These are phyloP conservation scores for Dittrichia graveolens DNA, from an alignment of 129 eudicot species.

Conservation along the genomic window DNA sequence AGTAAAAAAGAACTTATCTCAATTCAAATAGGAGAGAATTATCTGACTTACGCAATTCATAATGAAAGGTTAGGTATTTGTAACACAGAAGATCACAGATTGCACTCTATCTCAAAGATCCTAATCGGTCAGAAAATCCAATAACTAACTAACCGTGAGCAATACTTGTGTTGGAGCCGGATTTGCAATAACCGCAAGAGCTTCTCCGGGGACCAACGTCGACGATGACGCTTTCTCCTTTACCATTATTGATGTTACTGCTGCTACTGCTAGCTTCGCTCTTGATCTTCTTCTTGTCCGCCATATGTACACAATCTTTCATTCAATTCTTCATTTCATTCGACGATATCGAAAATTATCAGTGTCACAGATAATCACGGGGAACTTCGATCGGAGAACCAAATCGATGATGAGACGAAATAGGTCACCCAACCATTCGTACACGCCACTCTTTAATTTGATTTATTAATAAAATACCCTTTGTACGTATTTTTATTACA, in stretches of 20 bases:
- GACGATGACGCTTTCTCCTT: slow-evolving; percentile 68
- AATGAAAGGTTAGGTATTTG: slow-evolving; percentile 9
- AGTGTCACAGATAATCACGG: neutral
- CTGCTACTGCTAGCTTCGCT: slow-evolving; percentile 67
- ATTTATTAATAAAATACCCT: neutral
- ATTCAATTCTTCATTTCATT: slow-evolving; percentile 29
- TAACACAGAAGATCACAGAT: slow-evolving; percentile 23
- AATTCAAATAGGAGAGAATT: neutral
- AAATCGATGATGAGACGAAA: slow-evolving; percentile 22
- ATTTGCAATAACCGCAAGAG: slow-evolving; percentile 90
- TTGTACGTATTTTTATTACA: no score
- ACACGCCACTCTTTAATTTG: slow-evolving; percentile 13
- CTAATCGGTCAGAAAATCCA: slow-evolving; percentile 7
- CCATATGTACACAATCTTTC: slow-evolving; percentile 35
- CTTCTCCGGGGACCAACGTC: slow-evolving; percentile 78
- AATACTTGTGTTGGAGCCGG: slow-evolving; percentile 62
- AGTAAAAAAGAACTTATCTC: neutral
- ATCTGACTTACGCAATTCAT: slow-evolving; percentile 2
- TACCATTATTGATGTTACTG: slow-evolving; percentile 30
- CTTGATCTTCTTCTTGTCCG: slow-evolving; percentile 63
- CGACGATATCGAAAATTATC: neutral
- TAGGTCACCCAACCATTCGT: slow-evolving; percentile 30
- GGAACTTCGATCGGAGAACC: slow-evolving; percentile 21
- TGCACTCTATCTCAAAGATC: neutral
- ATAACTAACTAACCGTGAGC: slow-evolving; percentile 59